Evolutionary conservation across 495 filamentous ascomycete genomes (phyloP).

Genomic region (Penicillium robsamsonii): DNA sequence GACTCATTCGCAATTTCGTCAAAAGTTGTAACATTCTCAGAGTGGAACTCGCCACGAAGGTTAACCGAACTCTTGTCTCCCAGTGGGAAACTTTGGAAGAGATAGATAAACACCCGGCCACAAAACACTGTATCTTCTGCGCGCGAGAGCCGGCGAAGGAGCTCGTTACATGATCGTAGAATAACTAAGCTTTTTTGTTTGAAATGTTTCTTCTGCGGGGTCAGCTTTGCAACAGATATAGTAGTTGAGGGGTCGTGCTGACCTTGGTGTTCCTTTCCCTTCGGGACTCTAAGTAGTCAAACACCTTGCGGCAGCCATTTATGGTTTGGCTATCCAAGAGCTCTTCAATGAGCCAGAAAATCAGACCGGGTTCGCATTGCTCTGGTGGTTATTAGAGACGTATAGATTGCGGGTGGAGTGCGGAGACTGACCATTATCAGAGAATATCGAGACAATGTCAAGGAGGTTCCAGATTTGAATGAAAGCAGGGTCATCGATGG

Average conservation of each 20-base stretch:
- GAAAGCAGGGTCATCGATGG: constrained; percentile 72
- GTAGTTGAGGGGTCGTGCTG: constrained; percentile 11
- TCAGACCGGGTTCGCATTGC: constrained; percentile 77
- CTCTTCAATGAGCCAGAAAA: constrained; percentile 91
- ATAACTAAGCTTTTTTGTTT: constrained; percentile 84
- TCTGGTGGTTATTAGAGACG: constrained; percentile 48
- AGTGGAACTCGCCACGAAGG: constrained; percentile 90
- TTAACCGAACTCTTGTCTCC: constrained; percentile 98
- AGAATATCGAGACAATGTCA: constrained; percentile 82
- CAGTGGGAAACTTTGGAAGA: constrained; percentile 94
- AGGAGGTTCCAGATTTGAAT: constrained; percentile 88
- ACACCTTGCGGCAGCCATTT: constrained; percentile 81
- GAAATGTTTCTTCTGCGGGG: constrained; percentile 60
- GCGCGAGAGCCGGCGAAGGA: constrained; percentile 83
- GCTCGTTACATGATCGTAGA: constrained; percentile 89
- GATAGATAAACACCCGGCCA: constrained; percentile 93
- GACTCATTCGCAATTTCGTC: constrained; percentile 51
- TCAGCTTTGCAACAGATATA: constrained; percentile 14
- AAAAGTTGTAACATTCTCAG: constrained; percentile 89
- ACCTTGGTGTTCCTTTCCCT: constrained; percentile 79
- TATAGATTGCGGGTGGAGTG: not conserved
- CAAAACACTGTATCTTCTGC: constrained; percentile 97
- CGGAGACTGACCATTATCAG: constrained; percentile 62
- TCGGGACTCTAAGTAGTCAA: constrained; percentile 91
- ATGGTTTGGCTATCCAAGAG: constrained; percentile 94